Evolutionary conservation across 257 asterid species (phyloP).

Genomic region (Nicotiana undulata): DNA sequence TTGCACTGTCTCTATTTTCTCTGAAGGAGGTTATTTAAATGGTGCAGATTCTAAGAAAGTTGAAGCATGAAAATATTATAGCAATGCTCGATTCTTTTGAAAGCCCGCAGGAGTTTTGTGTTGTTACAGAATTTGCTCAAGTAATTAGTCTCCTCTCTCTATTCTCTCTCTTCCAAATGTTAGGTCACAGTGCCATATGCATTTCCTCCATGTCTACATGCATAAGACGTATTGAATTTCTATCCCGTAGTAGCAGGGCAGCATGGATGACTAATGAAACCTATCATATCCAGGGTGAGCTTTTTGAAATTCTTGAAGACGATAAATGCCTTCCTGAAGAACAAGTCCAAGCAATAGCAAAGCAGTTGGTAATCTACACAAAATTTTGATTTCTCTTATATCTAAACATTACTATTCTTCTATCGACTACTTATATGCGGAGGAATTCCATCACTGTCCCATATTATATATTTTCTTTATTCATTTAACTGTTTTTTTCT

Average conservation of each 20-base stretch:
- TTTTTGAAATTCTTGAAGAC: slow-evolving; percentile 95
- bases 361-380: slow-evolving; percentile 63
- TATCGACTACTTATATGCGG: background rate
- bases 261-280: slow-evolving; percentile 15
- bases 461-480: background rate
- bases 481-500: background rate
- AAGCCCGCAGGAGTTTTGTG: slow-evolving; percentile 95
- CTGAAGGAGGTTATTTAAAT: slow-evolving; percentile 2
- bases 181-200: background rate
- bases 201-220: background rate
- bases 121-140: slow-evolving; percentile 94
- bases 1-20: slow-evolving; percentile 9
- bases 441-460: background rate
- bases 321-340: slow-evolving; percentile 98
- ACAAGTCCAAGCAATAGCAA: slow-evolving; percentile 98
- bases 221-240: background rate
- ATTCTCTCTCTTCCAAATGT: background rate
- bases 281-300: slow-evolving; percentile 66
- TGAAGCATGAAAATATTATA: slow-evolving; percentile 89
- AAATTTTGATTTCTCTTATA: background rate
- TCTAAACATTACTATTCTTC: background rate
- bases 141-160: slow-evolving; percentile 28
- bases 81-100: slow-evolving; percentile 97
- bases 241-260: background rate
- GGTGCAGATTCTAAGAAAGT: slow-evolving; percentile 81